Conservation (phyloP, 2,329 filamentous ascomycete genomes). For the Penicillium vulpinum region DNA sequence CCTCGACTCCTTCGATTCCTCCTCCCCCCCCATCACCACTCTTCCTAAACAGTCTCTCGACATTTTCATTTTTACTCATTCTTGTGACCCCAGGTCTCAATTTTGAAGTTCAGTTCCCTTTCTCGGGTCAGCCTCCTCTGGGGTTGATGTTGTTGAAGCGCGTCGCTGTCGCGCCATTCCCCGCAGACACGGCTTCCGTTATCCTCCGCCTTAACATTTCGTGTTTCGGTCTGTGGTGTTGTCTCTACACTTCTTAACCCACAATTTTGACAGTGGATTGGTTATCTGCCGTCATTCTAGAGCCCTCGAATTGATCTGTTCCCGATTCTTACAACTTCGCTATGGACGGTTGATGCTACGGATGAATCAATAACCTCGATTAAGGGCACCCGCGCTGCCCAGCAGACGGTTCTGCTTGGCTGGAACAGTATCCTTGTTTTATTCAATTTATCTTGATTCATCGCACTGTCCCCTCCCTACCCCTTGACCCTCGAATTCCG, state of each 20-base stretch:
- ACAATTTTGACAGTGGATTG: not conserved
- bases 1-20: slow-evolving; percentile 12
- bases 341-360: slow-evolving; percentile 44
- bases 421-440: slow-evolving; percentile 12
- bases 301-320: slow-evolving; percentile 4
- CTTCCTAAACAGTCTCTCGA: slow-evolving; percentile 12
- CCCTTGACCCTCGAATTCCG: slow-evolving; percentile 1
- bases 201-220: slow-evolving; percentile 17
- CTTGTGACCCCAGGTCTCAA: slow-evolving; percentile 1
- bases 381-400: slow-evolving; percentile 47
- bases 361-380: slow-evolving; percentile 43
- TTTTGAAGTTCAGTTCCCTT: slow-evolving; percentile 5
- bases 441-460: slow-evolving; percentile 6
- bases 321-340: slow-evolving; percentile 20
- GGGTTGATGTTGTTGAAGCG: slow-evolving; percentile 25
- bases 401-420: slow-evolving; percentile 44
- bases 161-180: slow-evolving; percentile 28
- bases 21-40: slow-evolving; percentile 8
- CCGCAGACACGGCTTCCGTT: slow-evolving; percentile 25
- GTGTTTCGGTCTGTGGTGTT: slow-evolving; percentile 5
- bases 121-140: slow-evolving; percentile 15
- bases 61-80: slow-evolving; percentile 5
- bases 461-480: not conserved
- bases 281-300: not conserved
- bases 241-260: not conserved